Evolutionary conservation across 352 stramenopile species (phyloP).

Genomic region (Pythium plurisporium): DNA sequence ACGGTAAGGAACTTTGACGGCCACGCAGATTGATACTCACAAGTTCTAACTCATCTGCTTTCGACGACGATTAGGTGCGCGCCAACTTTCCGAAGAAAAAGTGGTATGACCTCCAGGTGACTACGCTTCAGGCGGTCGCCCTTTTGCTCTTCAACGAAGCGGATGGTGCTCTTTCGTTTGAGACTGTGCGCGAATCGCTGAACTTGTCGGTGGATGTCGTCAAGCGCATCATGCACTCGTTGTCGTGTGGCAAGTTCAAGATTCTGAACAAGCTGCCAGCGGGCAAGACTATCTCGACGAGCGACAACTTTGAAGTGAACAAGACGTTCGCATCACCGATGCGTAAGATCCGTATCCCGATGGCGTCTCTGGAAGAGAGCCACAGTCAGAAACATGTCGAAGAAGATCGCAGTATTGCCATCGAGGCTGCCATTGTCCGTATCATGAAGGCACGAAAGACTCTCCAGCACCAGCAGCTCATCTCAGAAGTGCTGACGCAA

Average conservation of each 20-base stretch:
- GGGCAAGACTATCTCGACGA: slow-evolving; percentile 94
- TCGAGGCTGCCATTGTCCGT: slow-evolving; percentile 99
- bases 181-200: slow-evolving; percentile 88
- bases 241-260: slow-evolving; percentile 99
- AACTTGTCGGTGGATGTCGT: slow-evolving; percentile 95
- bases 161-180: slow-evolving; percentile 84
- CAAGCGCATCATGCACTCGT: slow-evolving; percentile 98
- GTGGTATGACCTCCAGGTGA: slow-evolving; percentile 97
- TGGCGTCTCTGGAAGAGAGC: slow-evolving; percentile 97
- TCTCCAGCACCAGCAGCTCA: slow-evolving; percentile 96
- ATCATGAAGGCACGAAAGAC: slow-evolving; percentile 99
- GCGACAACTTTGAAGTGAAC: slow-evolving; percentile 95
- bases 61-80: slow-evolving; percentile 32
- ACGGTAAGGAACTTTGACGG: slow-evolving; percentile 57
- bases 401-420: slow-evolving; percentile 95
- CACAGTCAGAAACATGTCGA: slow-evolving; percentile 98
- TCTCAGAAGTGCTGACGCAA: slow-evolving; percentile 97
- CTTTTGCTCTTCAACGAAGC: slow-evolving; percentile 95
- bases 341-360: slow-evolving; percentile 98
- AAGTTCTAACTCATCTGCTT: too few relatives aligned
- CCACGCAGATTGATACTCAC: too few relatives aligned
- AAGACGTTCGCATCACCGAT: slow-evolving; percentile 92
- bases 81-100: slow-evolving; percentile 85
- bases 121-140: slow-evolving; percentile 95
- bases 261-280: slow-evolving; percentile 92